Base-by-base conservation (phyloP, 106 monocot species). In the Dendrobium huoshanense region DNA sequence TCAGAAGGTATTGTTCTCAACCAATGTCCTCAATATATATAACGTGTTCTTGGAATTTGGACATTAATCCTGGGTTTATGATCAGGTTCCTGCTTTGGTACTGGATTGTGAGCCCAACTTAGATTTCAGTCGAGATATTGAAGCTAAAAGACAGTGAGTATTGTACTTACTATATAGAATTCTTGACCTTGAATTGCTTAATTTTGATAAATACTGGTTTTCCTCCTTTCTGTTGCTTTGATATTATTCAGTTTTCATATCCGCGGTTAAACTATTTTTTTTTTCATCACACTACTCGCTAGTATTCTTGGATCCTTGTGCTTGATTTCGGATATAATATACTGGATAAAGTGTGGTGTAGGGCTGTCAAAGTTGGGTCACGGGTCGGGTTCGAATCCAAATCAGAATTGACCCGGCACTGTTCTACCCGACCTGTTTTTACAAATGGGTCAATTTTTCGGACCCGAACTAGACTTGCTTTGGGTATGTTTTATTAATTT, bases 71-170 rank as follows among this genome's bases (percentile, higher is more conserved):
- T 65, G 43, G 84, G 37, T 55, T 73, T 29, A 41, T 78, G 41
- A 59, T n/a, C 82, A 99, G 99, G 95, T 99, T 83, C 99, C 95
- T 81, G 99, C 99, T 51, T 73, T 99, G 59, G 91, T 99, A 47
- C 67, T 99, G 85, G 99, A 99, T 84, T 99, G 99, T 86, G 99
- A 99, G 78, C 95, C 95, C 7, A 94, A 95, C 70, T 91, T 99
- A 81, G 95, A 99, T 51, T 95, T 99, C 49, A 93, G 80, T 85
- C 87, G 78, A 68, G 99, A 99, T 84, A 88, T 93, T 79, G 95
- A 99, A 77, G 95, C 95, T 33, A 99, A 99, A 82, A 84, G 84
- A 65, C 86, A 95, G 99, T 99, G 87, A 88, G 93, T 76, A 6
- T 44, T 43, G 2, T 22, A 44, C 29, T 73, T 42, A 0, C 2